These are phyloP conservation scores for Yamadazyma endophytica DNA, from an alignment of 805 yeast species.

Conservation along the genomic window DNA sequence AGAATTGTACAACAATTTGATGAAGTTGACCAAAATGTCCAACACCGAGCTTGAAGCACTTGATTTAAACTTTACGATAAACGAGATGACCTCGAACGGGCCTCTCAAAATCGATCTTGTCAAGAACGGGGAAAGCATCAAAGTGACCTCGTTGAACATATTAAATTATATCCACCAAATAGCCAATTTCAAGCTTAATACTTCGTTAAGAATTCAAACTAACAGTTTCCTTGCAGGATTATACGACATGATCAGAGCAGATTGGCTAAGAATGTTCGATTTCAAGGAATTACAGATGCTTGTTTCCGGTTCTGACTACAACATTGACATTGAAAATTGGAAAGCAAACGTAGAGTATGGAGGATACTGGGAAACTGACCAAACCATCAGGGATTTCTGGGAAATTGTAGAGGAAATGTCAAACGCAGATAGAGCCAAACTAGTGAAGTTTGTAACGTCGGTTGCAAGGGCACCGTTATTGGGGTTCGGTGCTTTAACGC, in stretches of 20 bases:
- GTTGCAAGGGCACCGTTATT: slow-evolving; percentile 87
- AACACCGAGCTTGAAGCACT: slow-evolving; percentile 53
- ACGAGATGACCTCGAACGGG: slow-evolving; percentile 41
- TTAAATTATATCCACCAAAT: slow-evolving; percentile 72
- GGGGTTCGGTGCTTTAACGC: slow-evolving; percentile 73
- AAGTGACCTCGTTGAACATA: slow-evolving; percentile 60
- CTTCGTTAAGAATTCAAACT: slow-evolving; percentile 54
- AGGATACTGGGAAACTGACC: slow-evolving; percentile 52
- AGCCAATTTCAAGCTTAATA: slow-evolving; percentile 76
- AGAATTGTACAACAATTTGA: slow-evolving; percentile 60
- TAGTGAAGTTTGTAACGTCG: slow-evolving; percentile 87
- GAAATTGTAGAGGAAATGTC: slow-evolving; percentile 66
- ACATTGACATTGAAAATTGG: slow-evolving; percentile 70
- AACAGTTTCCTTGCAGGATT: slow-evolving; percentile 67
- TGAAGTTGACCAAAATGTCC: slow-evolving; percentile 53
- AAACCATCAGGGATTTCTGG: slow-evolving; percentile 70
- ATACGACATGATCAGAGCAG: slow-evolving; percentile 58
- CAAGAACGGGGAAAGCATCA: slow-evolving; percentile 50
- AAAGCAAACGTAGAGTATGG: slow-evolving; percentile 58
- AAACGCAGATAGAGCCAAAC: slow-evolving; percentile 55
- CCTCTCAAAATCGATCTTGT: slow-evolving; percentile 52
- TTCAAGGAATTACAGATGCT: slow-evolving; percentile 78
- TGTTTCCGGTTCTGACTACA: slow-evolving; percentile 73
- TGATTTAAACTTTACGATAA: slow-evolving; percentile 64
- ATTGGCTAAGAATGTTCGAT: slow-evolving; percentile 83